Base-by-base conservation (phyloP, 108 stramenopile species). In the Aurantiochytrium sp. region DNA sequence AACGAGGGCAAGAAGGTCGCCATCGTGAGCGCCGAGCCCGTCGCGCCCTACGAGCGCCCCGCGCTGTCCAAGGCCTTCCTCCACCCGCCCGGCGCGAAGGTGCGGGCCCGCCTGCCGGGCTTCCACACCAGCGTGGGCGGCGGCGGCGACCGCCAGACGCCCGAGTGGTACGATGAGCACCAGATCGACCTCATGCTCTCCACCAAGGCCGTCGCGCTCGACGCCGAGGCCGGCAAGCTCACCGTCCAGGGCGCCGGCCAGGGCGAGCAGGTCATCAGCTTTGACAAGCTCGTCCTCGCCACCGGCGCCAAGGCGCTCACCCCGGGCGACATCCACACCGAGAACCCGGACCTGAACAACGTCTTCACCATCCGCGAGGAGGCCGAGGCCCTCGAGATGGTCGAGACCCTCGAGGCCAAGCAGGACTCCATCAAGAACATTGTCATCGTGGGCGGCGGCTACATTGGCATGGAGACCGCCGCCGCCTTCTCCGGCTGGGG, bases 401-500 rank as follows among this genome's bases (percentile, higher is more conserved):
- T 81, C 3, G 1, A 41, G 42, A 41, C 39, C 45, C 73, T 81
- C 17, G 73, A 81, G 73, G 39, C 73, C 73, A 81, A 81, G 19
- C 21, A 81, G 30, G 4, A 81, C 30, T 1, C 36, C 3, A 39
- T 81, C 73, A 81, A 81, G 73, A 42, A 81, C 42, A 41, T 81
- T 1, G 39, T 81, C 45, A 48, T 81, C 32, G 42, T 81, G 6
- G 73, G 73, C n/a, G 73, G 73, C 27, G 73, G 73, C 39, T 81
- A 81, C 73, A 81, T 81, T 48, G 73, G 73, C 45, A 81, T 81
- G 73, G 73, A 81, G 30, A 81, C 73, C 45, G 73, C 73, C 39
- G 73, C 73, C 1, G 73, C 73, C n/a, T 48, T 81, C 39, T 48
- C 42, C 73, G 73, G 73, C 73, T 81, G 73, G 73, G 73, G 73